phyloP scores from a whole-genome alignment of 73 alveolate genomes.

The Paramecium tetraurelia region DNA sequence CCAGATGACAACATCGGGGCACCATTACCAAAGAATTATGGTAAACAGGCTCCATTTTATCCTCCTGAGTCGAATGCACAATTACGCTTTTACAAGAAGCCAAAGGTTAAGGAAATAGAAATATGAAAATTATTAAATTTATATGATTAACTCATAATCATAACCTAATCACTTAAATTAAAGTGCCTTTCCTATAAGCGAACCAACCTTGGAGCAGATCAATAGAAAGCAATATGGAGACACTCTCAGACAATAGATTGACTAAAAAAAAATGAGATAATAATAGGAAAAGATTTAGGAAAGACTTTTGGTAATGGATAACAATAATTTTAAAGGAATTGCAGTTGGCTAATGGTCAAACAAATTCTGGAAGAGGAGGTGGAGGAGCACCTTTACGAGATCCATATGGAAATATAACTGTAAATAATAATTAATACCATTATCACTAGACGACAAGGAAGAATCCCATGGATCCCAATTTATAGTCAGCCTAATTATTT shows the following conservation, averaged over 20 bases:
- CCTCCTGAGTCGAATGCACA: constrained; percentile 93
- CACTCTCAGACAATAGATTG: background rate
- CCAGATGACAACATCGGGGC: constrained; percentile 82
- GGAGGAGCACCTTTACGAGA: constrained; percentile 48
- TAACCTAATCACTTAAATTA: background rate
- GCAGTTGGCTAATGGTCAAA: background rate
- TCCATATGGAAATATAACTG: constrained; percentile 29
- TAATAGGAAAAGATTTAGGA: background rate
- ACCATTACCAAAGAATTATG: constrained; percentile 90
- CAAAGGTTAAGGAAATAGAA: constrained; percentile 80
- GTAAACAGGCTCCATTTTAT: constrained; percentile 91
- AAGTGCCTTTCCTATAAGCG: background rate
- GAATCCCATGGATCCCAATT: constrained; percentile 5
- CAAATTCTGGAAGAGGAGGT: background rate
- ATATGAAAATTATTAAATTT: constrained; percentile 61
- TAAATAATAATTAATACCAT: background rate
- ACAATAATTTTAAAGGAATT: background rate
- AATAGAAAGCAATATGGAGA: background rate
- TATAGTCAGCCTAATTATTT: background rate
- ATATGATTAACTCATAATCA: constrained; percentile 18
- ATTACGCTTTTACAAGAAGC: constrained; percentile 91
- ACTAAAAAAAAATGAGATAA: background rate
- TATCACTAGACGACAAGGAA: background rate
- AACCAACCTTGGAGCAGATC: background rate
- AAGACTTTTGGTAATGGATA: background rate